Conservation (phyloP, 768 basidiomycete species). For the Leccinum rimulosum region DNA sequence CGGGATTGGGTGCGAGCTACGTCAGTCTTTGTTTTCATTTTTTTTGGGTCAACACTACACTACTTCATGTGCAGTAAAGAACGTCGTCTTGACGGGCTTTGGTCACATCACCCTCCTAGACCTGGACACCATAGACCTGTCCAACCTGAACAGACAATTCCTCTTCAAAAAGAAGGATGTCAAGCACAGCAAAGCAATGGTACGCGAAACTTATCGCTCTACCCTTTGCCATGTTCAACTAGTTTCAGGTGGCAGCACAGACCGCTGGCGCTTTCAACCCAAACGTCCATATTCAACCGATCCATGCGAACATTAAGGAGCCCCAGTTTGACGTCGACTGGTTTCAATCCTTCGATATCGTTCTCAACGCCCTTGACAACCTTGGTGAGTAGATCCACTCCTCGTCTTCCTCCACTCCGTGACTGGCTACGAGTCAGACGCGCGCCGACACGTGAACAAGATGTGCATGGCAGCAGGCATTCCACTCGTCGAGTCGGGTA, state of each 20-base stretch:
- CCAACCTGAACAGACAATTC: conserved; percentile 96
- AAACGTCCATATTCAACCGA: conserved; percentile 79
- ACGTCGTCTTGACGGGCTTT: conserved; percentile 90
- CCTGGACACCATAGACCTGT: conserved; percentile 97
- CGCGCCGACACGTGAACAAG: conserved; percentile 92
- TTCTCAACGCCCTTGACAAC: conserved; percentile 95
- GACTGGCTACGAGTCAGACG: conserved; percentile 52
- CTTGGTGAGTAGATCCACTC: conserved; percentile 57
- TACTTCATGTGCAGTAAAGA: conserved; percentile 70
- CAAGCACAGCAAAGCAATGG: conserved; percentile 93
- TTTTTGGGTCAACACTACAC: neutral
- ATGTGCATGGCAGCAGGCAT: conserved; percentile 94
- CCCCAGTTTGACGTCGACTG: conserved; percentile 84
- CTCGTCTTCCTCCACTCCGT: neutral
- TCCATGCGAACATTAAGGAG: conserved; percentile 96
- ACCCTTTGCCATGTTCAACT: neutral
- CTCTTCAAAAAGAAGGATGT: conserved; percentile 96
- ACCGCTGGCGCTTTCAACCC: conserved; percentile 86
- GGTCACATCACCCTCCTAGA: conserved; percentile 91
- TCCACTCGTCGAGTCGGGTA: conserved; percentile 93
- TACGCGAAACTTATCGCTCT: conserved; percentile 31
- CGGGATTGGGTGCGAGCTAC: conserved; percentile 94
- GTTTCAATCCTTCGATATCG: conserved; percentile 89
- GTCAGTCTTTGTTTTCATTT: conserved; percentile 43
- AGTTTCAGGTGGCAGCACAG: conserved; percentile 71